A percentile compares a stretch with the other conserved stretches of the same genome.
Evolutionary conservation across 2,329 filamentous ascomycete species (phyloP).

Genomic region (Lachnellula cervina): DNA sequence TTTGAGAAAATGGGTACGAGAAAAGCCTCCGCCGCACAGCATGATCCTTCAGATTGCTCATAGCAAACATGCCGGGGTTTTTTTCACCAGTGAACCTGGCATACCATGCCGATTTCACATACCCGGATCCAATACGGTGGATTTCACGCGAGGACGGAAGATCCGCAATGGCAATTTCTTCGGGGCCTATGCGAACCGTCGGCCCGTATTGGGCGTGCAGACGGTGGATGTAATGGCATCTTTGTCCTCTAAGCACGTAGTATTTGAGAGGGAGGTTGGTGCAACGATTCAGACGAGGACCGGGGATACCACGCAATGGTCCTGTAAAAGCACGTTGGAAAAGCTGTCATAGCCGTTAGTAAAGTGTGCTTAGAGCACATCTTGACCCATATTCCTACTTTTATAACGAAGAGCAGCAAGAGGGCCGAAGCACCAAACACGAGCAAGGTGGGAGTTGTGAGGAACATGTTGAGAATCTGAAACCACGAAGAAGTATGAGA

Average conservation of each 20-base stretch:
- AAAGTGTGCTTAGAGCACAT: no score
- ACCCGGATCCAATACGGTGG: conserved; percentile 32
- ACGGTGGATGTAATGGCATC: conserved; percentile 11
- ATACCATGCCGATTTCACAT: conserved; percentile 34
- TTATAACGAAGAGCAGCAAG: no score
- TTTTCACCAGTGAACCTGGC: conserved; percentile 14
- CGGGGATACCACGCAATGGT: conserved; percentile 7
- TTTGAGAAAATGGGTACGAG: neutral
- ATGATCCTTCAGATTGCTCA: conserved; percentile 37
- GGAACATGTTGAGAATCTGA: no score
- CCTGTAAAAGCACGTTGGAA: neutral
- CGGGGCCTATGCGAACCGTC: conserved; percentile 1
- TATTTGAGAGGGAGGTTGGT: conserved; percentile 7
- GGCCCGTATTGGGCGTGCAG: conserved; percentile 11
- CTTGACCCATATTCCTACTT: no score
- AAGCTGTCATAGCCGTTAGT: neutral
- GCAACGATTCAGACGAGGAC: conserved; percentile 6
- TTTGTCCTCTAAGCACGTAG: conserved; percentile 8
- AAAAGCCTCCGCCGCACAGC: conserved; percentile 39
- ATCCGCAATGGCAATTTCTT: conserved; percentile 36
- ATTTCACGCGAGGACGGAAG: conserved; percentile 30
- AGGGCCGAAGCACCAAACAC: no score
- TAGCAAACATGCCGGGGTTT: conserved; percentile 36
- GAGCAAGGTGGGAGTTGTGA: no score
- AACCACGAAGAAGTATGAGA: no score